phyloP scores from a whole-genome alignment of 2,329 filamentous ascomycete species.

The Orbilia oligospora region DNA sequence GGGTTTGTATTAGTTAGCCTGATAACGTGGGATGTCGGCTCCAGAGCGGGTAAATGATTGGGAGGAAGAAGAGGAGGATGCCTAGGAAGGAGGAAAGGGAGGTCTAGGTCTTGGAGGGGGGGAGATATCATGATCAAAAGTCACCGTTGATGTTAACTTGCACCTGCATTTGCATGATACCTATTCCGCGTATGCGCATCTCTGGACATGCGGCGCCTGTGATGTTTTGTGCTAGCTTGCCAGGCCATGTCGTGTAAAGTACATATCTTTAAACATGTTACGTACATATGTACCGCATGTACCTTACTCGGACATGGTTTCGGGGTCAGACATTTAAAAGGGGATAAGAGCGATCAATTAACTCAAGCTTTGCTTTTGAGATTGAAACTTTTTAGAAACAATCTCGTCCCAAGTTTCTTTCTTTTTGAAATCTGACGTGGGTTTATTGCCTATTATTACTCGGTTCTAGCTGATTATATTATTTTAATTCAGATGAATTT shows the following conservation, averaged over 20 bases:
- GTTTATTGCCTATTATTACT: neutral
- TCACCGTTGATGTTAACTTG: conserved; percentile 28
- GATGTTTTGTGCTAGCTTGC: conserved; percentile 10
- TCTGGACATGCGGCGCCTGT: neutral
- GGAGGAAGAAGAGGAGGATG: neutral
- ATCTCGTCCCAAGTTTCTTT: conserved; percentile 19
- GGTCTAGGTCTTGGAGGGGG: too few relatives aligned
- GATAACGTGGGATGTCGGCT: conserved; percentile 21
- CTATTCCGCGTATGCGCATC: too few relatives aligned
- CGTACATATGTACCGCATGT: neutral
- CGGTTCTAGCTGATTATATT: neutral
- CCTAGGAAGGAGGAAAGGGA: too few relatives aligned
- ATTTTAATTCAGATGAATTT: neutral
- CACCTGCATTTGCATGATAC: conserved; percentile 24
- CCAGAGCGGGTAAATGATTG: conserved; percentile 1
- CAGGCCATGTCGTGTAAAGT: neutral
- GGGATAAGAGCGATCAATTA: neutral
- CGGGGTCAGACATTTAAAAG: conserved; percentile 24
- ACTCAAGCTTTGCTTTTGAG: conserved; percentile 18
- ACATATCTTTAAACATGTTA: too few relatives aligned
- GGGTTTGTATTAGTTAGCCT: neutral
- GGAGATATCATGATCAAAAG: conserved; percentile 1
- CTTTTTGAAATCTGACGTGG: neutral
- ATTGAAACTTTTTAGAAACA: conserved; percentile 28
- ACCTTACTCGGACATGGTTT: conserved; percentile 13